Evolutionary conservation across 495 filamentous ascomycete genomes (phyloP), one percentile per base, ranked within the genome.

Genomic region (Halenospora varia): DNA sequence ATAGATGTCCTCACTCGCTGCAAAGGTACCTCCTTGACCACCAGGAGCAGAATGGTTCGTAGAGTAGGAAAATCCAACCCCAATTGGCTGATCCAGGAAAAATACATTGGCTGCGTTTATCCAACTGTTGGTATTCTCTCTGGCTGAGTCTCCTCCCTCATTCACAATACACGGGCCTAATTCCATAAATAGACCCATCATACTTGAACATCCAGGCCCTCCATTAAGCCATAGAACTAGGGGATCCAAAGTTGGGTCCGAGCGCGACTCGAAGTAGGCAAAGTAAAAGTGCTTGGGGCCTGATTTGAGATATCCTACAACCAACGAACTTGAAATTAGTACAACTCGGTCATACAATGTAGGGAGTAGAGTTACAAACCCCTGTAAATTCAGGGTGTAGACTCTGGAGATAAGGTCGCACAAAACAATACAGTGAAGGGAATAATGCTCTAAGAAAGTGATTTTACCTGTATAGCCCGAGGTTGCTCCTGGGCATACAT

Each of bases 1-100:
- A 22, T 88, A 85, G 77, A 88, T 88, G 68, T 82, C 75, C 67
- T 88, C 50, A 25, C 55, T 58, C 40, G 55, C 60, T 46, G 55
- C 55, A 40, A 55, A 53, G 2, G 56, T 55, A 10, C 52, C 57
- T 1, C 57, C 57, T 51, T 60, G 18, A 22, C 52, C 57, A 25
- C 40, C 52, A 39, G 25, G 44, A 22, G 6, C 22, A 1, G 53
- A 56, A 11, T 40, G 17, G 39, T 53, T 56, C 2, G 41, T 44
- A 24, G 57, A 48, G 13, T 56, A 60, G 4, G 63, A 63, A 29
- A 66, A 66, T 29, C 63, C 63, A 40, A 60, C 50, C 0, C 60
- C 60, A 15, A 56, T 54, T 25, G 60, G 61, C 26, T 66, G 61
- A 25, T 66, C 63, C 13, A 66, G 18, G 40, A 66, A 62, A 18